These are phyloP conservation scores for Calonectria leucothoes DNA, from an alignment of 2,329 filamentous ascomycete species.

Conservation along the genomic window DNA sequence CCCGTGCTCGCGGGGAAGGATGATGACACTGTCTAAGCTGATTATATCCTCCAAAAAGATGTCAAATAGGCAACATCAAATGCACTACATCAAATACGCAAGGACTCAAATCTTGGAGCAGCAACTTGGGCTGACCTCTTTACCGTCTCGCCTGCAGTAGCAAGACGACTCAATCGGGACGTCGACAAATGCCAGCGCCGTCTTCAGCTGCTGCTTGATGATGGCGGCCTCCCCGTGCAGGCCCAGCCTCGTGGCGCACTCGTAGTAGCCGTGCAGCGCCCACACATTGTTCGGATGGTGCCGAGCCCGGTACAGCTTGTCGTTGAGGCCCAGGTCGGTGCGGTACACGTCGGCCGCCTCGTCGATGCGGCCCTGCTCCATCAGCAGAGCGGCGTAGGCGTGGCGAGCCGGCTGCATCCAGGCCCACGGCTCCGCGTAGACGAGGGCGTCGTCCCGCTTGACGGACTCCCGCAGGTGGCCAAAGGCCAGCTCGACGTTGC, in stretches of 20 bases:
- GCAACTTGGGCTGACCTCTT: neutral
- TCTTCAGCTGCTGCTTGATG: conserved; percentile 57
- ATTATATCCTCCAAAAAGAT: too few relatives aligned
- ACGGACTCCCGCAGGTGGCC: conserved; percentile 65
- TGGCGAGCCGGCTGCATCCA: conserved; percentile 81
- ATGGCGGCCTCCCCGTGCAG: conserved; percentile 51
- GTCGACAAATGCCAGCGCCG: conserved; percentile 68
- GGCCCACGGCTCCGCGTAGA: conserved; percentile 78
- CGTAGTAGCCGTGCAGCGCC: conserved; percentile 77
- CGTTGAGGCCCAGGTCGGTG: conserved; percentile 69
- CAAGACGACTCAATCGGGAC: conserved; percentile 58
- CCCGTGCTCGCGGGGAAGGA: neutral
- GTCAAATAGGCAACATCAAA: too few relatives aligned
- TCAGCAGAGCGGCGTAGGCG: conserved; percentile 73
- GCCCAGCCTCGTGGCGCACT: conserved; percentile 68
- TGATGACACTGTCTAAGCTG: too few relatives aligned
- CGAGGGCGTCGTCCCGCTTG: conserved; percentile 68
- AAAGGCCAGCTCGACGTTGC: conserved; percentile 69
- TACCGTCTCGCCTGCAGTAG: conserved; percentile 36
- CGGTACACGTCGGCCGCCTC: conserved; percentile 67
- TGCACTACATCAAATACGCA: too few relatives aligned
- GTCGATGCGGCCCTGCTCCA: conserved; percentile 70
- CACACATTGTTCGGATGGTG: conserved; percentile 80
- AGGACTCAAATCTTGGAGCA: conserved; percentile 8
- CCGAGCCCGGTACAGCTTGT: conserved; percentile 68